A percentile compares a stretch with the other conserved stretches of the same genome.
These are phyloP conservation scores for Xerocomellus chrysenteron DNA, from an alignment of 768 basidiomycete species.

Conservation along the genomic window DNA sequence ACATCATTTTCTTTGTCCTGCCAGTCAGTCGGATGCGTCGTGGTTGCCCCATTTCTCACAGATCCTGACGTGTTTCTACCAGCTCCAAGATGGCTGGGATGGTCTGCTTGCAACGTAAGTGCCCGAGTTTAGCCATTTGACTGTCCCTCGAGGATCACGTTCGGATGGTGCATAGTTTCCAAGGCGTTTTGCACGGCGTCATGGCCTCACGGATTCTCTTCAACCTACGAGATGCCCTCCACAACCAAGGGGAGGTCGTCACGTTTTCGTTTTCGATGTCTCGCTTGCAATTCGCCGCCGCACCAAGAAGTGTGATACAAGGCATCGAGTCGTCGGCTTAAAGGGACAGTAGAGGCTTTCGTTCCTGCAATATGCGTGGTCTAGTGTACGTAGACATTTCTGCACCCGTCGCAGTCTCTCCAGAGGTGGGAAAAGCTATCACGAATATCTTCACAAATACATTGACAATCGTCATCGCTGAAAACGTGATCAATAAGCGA, in stretches of 20 bases:
- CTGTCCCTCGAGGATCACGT: not conserved
- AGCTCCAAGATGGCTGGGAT: slow-evolving; percentile 3
- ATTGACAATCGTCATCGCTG: not conserved
- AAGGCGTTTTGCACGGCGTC: slow-evolving; percentile 5
- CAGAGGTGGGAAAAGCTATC: too few species aligned
- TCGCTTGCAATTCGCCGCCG: not conserved
- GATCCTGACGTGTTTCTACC: not conserved
- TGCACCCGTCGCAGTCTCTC: too few species aligned
- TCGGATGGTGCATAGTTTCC: slow-evolving; percentile 2
- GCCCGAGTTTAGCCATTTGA: not conserved
- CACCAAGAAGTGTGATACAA: not conserved
- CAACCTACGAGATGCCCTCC: not conserved
- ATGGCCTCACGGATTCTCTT: slow-evolving; percentile 13
- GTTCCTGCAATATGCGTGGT: too few species aligned
- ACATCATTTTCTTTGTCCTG: not conserved
- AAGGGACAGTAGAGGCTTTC: not conserved
- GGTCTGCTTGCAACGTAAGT: slow-evolving; percentile 1
- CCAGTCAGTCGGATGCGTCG: not conserved
- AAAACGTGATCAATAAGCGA: not conserved
- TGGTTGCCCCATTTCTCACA: not conserved
- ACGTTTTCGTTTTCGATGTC: not conserved
- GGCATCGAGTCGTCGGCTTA: not conserved
- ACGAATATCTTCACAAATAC: too few species aligned
- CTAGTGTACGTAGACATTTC: not conserved
- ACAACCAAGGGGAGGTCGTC: not conserved